phyloP scores from a whole-genome alignment of 139 green algal species.

The Picocystis salinarum region DNA sequence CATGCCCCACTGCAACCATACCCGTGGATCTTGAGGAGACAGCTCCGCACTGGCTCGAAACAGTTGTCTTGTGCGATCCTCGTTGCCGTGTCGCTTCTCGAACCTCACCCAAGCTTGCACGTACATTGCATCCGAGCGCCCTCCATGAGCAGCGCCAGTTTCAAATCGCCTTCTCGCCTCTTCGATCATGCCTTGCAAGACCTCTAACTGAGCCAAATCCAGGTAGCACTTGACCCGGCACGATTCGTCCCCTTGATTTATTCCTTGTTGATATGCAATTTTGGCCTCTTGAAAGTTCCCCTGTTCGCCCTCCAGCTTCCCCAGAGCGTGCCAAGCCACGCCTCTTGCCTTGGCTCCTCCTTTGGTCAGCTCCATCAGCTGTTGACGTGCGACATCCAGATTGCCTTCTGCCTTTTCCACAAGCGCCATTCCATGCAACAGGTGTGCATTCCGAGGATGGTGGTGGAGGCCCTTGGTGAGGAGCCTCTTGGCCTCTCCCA shows the following conservation, averaged over 20 bases:
- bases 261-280: too few relatives aligned
- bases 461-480: too few relatives aligned
- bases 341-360: too few relatives aligned
- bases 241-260: conserved; percentile 9
- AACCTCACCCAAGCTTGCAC: conserved; percentile 37
- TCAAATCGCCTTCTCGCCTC: conserved; percentile 18
- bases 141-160: conserved; percentile 4
- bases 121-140: conserved; percentile 11
- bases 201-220: conserved; percentile 31
- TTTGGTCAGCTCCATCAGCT: too few relatives aligned
- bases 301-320: conserved; percentile 22
- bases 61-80: conserved; percentile 6
- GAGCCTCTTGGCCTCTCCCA: too few relatives aligned
- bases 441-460: too few relatives aligned
- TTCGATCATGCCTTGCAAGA: conserved; percentile 20
- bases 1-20: conserved; percentile 35
- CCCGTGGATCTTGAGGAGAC: conserved; percentile 39
- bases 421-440: too few relatives aligned
- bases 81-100: conserved; percentile 37
- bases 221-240: conserved; percentile 27
- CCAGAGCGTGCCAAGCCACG: conserved; percentile 30
- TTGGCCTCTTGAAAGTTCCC: conserved; percentile 21
- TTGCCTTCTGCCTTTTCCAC: too few relatives aligned
- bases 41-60: conserved; percentile 11
- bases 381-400: too few relatives aligned